phyloP scores from a whole-genome alignment of 805 yeast species.

The Clavispora carvajalis region DNA sequence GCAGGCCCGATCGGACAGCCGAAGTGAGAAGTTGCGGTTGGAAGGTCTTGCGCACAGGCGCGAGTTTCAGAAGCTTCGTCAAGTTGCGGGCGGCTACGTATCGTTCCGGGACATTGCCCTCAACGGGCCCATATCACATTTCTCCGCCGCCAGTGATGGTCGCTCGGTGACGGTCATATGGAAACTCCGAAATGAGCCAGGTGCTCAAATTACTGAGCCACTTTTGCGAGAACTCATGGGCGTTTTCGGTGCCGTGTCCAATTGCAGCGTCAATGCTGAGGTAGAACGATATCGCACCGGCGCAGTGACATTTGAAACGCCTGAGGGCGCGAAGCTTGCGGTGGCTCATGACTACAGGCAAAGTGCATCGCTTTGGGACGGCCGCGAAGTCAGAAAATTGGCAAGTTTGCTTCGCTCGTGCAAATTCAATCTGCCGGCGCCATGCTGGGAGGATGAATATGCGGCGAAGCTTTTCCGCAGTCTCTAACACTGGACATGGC shows the following conservation, averaged over 20 bases:
- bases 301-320: constrained; percentile 23
- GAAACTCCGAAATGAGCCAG: constrained; percentile 38
- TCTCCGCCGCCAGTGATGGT: constrained; percentile 4
- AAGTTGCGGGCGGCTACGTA: constrained; percentile 10
- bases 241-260: constrained; percentile 39
- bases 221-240: constrained; percentile 36
- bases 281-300: constrained; percentile 36
- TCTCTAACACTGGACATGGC: neutral
- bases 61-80: constrained; percentile 4
- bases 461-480: neutral
- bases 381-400: constrained; percentile 35
- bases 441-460: neutral
- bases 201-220: constrained; percentile 24
- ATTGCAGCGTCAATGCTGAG: constrained; percentile 2
- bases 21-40: constrained; percentile 25
- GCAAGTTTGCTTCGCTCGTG: constrained; percentile 44
- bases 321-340: constrained; percentile 30
- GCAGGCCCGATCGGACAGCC: neutral
- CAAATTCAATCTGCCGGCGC: constrained; percentile 2
- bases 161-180: constrained; percentile 34
- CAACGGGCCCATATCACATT: constrained; percentile 4
- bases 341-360: constrained; percentile 36
- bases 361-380: constrained; percentile 44
- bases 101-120: constrained; percentile 16
- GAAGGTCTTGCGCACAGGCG: constrained; percentile 17